Base-by-base conservation (phyloP, 2,329 filamentous ascomycete species). In the Lomentospora prolificans region DNA sequence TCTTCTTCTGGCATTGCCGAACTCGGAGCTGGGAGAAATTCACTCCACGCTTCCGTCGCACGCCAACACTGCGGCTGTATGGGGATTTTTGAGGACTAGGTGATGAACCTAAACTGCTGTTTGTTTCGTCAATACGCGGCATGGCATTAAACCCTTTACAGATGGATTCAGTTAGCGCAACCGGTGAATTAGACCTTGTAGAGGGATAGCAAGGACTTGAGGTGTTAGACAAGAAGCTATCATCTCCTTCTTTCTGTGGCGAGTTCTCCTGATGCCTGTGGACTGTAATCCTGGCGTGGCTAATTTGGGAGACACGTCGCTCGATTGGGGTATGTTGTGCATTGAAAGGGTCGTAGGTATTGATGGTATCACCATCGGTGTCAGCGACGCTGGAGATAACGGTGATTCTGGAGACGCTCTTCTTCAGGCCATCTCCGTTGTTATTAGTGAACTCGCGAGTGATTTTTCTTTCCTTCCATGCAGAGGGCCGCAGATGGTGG, bases 301-400 rank as follows among this genome's bases (percentile, higher is more conserved):
- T 79, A 6, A 74, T 76, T 53, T 82, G 76, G 0, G 74, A 70
- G 24, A 73, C 66, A 33, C 62, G 64, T 6, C 66, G 64, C 33
- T 73, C 68, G 36, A 69, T 53, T 6, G 74, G 67, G 51, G 74
- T 67, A 5, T 79, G 77, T 2, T 86, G 90, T 3, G 87, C 82
- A 63, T 88, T 82, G 67, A 87, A 95, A 0, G 90, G 90, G 66
- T 96, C 91, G 63, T 95, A 95, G 68, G 86, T 94, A 60, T 80
- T 67, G 9, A 76, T 65, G 0, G 76, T 80, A 7, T 73, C 76
- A 19, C 65, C 62, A 6, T 79, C 77, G 1, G 72, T 72, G 28
- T 79, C 77, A n/a, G 78, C 72, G 10, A 79, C 72, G 55, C 81
- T 83, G 9, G 82, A 85, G 52, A 86, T 83, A 52, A 86, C 81